phyloP scores from a whole-genome alignment of 768 basidiomycete genomes.

The Pleurotus ostreatus region DNA sequence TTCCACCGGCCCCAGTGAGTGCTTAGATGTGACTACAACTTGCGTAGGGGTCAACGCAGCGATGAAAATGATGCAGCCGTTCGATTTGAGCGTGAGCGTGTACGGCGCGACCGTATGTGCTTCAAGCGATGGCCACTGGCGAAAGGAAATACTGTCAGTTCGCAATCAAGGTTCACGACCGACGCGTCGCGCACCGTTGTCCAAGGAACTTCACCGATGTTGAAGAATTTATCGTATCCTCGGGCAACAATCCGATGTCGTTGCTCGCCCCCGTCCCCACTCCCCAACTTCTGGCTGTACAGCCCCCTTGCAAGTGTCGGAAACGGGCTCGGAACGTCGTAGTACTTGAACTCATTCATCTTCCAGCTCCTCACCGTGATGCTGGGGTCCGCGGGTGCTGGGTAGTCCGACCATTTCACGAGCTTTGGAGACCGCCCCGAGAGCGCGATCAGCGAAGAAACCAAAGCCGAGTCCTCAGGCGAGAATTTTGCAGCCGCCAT shows the following conservation, averaged over 20 bases:
- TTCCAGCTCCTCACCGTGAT: slow-evolving; percentile 83
- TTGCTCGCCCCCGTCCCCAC: slow-evolving; percentile 16
- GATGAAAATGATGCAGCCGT: slow-evolving; percentile 96
- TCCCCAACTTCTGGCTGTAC: slow-evolving; percentile 59
- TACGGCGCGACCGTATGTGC: slow-evolving; percentile 73
- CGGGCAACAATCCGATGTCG: slow-evolving; percentile 70
- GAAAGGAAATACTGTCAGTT: too few relatives aligned
- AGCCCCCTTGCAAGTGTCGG: slow-evolving; percentile 93
- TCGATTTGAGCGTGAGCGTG: slow-evolving; percentile 87
- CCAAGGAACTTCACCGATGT: slow-evolving; percentile 95
- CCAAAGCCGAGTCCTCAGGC: slow-evolving; percentile 53
- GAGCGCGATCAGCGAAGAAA: slow-evolving; percentile 47
- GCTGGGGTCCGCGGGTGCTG: slow-evolving; percentile 50
- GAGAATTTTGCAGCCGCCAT: slow-evolving; percentile 16
- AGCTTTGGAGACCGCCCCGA: slow-evolving; percentile 60
- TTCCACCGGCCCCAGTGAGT: slow-evolving; percentile 65
- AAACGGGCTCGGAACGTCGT: slow-evolving; percentile 84
- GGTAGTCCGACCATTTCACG: slow-evolving; percentile 53
- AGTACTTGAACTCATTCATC: slow-evolving; percentile 97
- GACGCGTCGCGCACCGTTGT: slow-evolving; percentile 60
- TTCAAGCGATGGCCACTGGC: slow-evolving; percentile 73
- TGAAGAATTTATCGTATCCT: slow-evolving; percentile 99
- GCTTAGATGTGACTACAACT: slow-evolving; percentile 88
- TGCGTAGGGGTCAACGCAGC: slow-evolving; percentile 73
- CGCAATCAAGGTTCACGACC: too few relatives aligned